Percentiles rank a stretch among this genome's conserved stretches.
Evolutionary conservation across 768 basidiomycete species (phyloP).

Genomic region (Pleurotus sapidus): DNA sequence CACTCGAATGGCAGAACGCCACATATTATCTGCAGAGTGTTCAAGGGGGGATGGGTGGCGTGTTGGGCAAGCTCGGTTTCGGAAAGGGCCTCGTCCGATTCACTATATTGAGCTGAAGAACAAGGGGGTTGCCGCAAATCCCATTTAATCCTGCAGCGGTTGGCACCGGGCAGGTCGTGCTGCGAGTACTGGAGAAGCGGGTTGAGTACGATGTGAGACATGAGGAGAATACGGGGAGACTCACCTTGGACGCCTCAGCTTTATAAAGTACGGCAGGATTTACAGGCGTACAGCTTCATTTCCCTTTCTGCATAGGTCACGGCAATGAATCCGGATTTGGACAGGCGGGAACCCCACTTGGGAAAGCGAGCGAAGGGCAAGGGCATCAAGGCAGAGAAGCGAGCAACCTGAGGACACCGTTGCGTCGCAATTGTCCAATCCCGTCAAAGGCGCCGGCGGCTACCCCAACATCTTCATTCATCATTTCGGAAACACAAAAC

Average conservation of each 20-base stretch:
- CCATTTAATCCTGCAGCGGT: conserved; percentile 40
- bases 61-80: conserved; percentile 31
- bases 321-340: background rate
- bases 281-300: conserved; percentile 6
- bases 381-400: too few relatives aligned
- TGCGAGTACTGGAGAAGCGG: conserved; percentile 37
- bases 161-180: conserved; percentile 19
- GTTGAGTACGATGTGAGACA: conserved; percentile 21
- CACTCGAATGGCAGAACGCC: conserved; percentile 43
- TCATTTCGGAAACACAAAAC: too few relatives aligned
- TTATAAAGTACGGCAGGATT: background rate
- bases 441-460: too few relatives aligned
- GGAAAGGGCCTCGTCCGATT: conserved; percentile 19
- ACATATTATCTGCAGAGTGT: conserved; percentile 37
- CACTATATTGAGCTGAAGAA: conserved; percentile 18
- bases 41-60: conserved; percentile 41
- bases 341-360: background rate
- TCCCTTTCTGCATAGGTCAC: conserved; percentile 4
- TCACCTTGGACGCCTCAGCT: background rate
- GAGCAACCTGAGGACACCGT: too few relatives aligned
- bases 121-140: conserved; percentile 44
- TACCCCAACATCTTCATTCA: too few relatives aligned
- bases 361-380: background rate
- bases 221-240: background rate
- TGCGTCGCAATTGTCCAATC: too few relatives aligned